A percentile compares a stretch with the other conserved stretches of the same genome.
Evolutionary conservation across 139 green algal species (phyloP).

Genomic region (Raphidocelis subcapitata): DNA sequence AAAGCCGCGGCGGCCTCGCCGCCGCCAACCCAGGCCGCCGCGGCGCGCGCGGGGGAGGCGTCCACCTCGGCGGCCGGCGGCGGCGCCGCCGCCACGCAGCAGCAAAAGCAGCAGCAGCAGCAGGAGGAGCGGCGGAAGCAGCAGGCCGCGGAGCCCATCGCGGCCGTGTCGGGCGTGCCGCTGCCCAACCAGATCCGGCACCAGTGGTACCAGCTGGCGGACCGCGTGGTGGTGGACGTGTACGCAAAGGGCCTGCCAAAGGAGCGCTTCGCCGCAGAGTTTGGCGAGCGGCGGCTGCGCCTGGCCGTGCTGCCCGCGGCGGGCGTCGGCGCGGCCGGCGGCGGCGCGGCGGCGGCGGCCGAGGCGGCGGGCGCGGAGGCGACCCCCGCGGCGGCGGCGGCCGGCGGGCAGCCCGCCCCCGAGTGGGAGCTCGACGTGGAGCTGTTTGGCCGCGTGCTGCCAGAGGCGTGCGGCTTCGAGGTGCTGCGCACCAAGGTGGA

Average conservation of each 20-base stretch:
- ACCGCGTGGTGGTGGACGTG: constrained; percentile 71
- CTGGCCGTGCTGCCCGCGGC: background rate
- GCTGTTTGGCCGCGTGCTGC: background rate
- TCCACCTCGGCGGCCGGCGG: no score
- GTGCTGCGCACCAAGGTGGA: constrained; percentile 81
- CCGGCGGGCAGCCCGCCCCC: constrained; percentile 52
- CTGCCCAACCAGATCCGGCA: constrained; percentile 34
- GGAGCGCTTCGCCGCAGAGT: constrained; percentile 39
- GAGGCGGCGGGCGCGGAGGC: constrained; percentile 4
- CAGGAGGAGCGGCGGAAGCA: no score
- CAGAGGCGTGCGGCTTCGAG: constrained; percentile 19
- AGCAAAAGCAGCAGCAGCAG: no score
- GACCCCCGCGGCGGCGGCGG: constrained; percentile 2
- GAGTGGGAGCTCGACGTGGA: constrained; percentile 58
- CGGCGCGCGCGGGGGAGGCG: no score
- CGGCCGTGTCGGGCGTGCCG: background rate
- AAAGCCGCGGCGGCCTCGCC: background rate
- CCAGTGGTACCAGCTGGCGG: constrained; percentile 80
- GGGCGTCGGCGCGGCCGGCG: no score
- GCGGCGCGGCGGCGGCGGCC: background rate
- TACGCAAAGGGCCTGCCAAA: constrained; percentile 77
- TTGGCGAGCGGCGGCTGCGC: background rate
- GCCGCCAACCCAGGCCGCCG: no score
- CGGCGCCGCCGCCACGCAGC: no score
- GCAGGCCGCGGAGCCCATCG: no score